A percentile compares a stretch with the other conserved stretches of the same genome.
These are phyloP conservation scores for Colletotrichum australisinense DNA, from an alignment of 2,329 filamentous ascomycete genomes.

Conservation along the genomic window DNA sequence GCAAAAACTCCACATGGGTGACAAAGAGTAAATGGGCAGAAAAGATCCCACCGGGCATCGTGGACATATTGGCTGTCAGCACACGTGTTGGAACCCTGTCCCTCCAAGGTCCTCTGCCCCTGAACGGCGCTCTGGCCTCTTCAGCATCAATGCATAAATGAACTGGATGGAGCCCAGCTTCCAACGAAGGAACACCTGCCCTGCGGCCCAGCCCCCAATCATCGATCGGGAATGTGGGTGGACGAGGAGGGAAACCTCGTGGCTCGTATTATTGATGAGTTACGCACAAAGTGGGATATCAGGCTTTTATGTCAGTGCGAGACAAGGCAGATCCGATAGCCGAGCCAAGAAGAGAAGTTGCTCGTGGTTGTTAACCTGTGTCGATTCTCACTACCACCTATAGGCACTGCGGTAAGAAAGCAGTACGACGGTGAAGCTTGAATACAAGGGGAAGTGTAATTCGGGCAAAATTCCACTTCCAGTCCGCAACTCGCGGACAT, in stretches of 20 bases:
- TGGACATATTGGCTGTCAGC: background rate
- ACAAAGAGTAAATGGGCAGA: background rate
- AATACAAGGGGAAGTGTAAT: background rate
- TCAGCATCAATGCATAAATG: background rate
- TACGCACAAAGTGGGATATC: background rate
- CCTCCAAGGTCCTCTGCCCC: background rate
- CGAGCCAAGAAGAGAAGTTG: conserved; percentile 12
- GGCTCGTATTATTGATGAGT: background rate
- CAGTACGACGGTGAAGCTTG: background rate
- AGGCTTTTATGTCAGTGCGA: conserved; percentile 19
- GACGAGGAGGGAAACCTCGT: background rate
- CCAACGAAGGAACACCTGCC: background rate
- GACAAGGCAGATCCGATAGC: conserved; percentile 30
- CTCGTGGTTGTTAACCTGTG: background rate
- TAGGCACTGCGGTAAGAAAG: background rate
- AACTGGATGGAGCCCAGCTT: background rate
- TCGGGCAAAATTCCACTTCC: background rate
- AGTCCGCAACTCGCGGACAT: background rate
- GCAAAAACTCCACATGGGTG: background rate
- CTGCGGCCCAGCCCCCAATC: background rate
- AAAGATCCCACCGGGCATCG: background rate
- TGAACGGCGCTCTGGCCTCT: conserved; percentile 2
- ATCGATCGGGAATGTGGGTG: conserved; percentile 7
- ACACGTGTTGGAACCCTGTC: background rate
- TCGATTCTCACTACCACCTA: background rate